Conservation (phyloP, 176 grass and related monocot genomes). For the Bolboschoenus planiculmis region DNA sequence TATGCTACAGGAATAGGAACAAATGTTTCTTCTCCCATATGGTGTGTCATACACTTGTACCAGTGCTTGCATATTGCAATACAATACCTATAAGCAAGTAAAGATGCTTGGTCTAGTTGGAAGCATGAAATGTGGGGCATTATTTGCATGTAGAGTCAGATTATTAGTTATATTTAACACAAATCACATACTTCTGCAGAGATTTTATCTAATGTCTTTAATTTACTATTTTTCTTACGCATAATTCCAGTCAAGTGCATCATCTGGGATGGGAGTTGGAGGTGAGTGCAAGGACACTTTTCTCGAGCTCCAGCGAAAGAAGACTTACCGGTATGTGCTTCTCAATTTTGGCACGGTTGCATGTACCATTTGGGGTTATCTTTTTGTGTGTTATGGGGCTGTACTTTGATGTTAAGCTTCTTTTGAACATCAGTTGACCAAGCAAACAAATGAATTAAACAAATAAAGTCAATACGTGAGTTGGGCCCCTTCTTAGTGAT, state of each 20-base stretch:
- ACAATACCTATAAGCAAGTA: not conserved
- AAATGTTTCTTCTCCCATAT: not conserved
- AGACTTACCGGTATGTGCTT: slow-evolving; percentile 28
- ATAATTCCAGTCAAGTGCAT: slow-evolving; percentile 20
- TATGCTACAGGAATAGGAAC: not conserved
- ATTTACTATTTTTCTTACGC: not conserved
- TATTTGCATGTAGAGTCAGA: not conserved
- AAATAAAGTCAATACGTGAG: not conserved
- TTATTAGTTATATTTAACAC: not conserved
- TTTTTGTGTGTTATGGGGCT: not conserved
- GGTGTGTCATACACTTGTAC: not conserved
- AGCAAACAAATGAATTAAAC: not conserved
- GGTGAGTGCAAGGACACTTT: slow-evolving; percentile 31
- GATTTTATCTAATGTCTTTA: not conserved
- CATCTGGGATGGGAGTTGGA: slow-evolving; percentile 35
- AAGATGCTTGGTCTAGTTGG: not conserved
- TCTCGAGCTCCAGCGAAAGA: slow-evolving; percentile 37
- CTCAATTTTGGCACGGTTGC: slow-evolving; percentile 16
- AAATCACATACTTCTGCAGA: not conserved
- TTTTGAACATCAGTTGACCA: not conserved
- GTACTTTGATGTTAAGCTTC: not conserved
- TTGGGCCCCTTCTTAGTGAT: not conserved
- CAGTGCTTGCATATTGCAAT: not conserved
- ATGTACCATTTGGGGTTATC: not conserved
- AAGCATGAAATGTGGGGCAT: not conserved